Evolutionary conservation across 495 filamentous ascomycete genomes (phyloP).

Genomic region (Talaromyces liani): DNA sequence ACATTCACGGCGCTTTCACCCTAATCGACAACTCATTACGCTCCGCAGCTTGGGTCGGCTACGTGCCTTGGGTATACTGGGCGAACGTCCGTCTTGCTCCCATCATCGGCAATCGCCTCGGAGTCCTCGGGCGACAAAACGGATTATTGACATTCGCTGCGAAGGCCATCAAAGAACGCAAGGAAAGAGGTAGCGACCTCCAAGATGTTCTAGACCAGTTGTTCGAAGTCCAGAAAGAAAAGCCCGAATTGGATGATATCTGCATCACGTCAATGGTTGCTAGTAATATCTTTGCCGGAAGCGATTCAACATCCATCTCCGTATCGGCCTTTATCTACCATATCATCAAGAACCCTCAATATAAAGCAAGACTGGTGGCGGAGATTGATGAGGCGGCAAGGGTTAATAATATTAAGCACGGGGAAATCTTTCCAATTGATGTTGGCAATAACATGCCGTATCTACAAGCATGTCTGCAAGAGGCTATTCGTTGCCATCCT

Average conservation of each 20-base stretch:
- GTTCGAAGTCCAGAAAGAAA: background rate
- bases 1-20: background rate
- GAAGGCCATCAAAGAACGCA: background rate
- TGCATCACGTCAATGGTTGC: background rate
- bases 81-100: background rate
- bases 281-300: background rate
- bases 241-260: background rate
- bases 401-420: background rate
- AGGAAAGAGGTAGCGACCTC: background rate
- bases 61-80: background rate
- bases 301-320: background rate
- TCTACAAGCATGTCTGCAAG: conserved; percentile 35
- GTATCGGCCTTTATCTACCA: background rate
- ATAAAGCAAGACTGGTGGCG: background rate
- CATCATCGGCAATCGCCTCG: background rate
- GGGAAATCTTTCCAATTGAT: background rate
- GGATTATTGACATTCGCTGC: background rate
- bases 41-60: background rate
- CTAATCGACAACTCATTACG: background rate
- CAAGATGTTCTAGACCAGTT: background rate
- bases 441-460: conserved; percentile 31
- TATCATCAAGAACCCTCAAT: background rate
- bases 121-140: background rate
- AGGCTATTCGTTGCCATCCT: conserved; percentile 25
- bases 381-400: background rate